Base-by-base conservation (phyloP, 2,329 filamentous ascomycete genomes). In the Lizonia empirigonia region DNA sequence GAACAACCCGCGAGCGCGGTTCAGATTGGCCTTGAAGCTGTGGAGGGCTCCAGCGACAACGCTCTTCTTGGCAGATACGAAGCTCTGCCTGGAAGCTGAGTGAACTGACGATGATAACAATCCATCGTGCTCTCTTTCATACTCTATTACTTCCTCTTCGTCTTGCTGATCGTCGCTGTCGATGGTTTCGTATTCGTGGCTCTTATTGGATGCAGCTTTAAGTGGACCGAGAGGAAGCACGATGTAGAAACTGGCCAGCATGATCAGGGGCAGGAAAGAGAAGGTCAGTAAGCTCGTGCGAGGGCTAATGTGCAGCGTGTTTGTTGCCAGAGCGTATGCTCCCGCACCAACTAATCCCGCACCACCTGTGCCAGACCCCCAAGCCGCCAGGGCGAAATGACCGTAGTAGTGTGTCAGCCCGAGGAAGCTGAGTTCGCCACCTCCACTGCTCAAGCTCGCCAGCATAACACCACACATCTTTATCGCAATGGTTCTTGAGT, bases 401-500 rank as follows among this genome's bases (percentile, higher is more conserved):
- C 93, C 94, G 66, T 97, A 97, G 76, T 89, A 97, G 71, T 97
- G 93, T 12, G 93, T 96, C 65, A 99, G 76, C 1, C 91, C 89
- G 5, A 99, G 77, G 68, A 97, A 97, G 73, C 88, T 95, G 52
- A 97, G 78, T 76, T 97, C 94, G 24, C 94, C 94, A 15, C 82
- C 89, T 13, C 94, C 94, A 56, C 87, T 91, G 62, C 89, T 90
- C 41, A 97, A 74, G 64, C 90, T 96, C 1, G 92, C 91, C 38
- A 97, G 77, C 30, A 91, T 83, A 15, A 97, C 89, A 9, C 94
- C 94, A 1, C 85, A 79, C 71, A 97, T 83, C 74, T 96, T 96
- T 37, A 85, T 80, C 1, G 82, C 80, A 32, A 95, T 86, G 0
- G 89, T 84, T 10, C 77, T 78, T 8, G 77, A 77, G 57, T 81